Percentiles rank a stretch among this genome's conserved stretches.
These are phyloP conservation scores for Tephrocybe sp. DNA, from an alignment of 768 basidiomycete genomes.

Conservation along the genomic window DNA sequence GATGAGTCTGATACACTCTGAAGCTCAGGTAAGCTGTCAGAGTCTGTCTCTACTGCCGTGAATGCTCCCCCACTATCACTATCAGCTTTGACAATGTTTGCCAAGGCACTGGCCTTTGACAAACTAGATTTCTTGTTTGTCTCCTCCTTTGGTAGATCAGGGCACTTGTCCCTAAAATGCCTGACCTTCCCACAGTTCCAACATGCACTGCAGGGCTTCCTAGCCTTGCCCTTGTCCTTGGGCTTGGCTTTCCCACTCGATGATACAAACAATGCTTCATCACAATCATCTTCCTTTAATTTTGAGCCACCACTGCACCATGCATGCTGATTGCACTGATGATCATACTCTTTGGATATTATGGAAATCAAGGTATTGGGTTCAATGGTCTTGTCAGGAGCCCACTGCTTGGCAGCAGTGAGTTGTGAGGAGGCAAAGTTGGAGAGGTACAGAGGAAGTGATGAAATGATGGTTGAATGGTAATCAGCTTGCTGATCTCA, in stretches of 20 bases:
- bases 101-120: constrained; percentile 8
- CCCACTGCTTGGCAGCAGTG: constrained; percentile 16
- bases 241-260: not conserved
- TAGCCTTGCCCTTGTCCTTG: constrained; percentile 19
- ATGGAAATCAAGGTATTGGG: constrained; percentile 23
- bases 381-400: constrained; percentile 10
- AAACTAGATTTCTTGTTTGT: too few species aligned
- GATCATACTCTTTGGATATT: constrained; percentile 29
- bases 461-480: constrained; percentile 29
- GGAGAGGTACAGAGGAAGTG: constrained; percentile 26
- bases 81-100: constrained; percentile 14
- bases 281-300: too few species aligned
- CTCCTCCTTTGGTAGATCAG: constrained; percentile 16
- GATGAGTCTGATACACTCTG: too few species aligned
- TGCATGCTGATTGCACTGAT: constrained; percentile 13
- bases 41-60: not conserved
- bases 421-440: constrained; percentile 27
- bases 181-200: constrained; percentile 29
- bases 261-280: too few species aligned
- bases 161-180: constrained; percentile 24
- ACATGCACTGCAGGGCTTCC: constrained; percentile 18
- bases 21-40: too few species aligned
- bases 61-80: constrained; percentile 1
- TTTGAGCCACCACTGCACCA: too few species aligned
- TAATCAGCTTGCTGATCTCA: constrained; percentile 30